A percentile compares a stretch with the other conserved stretches of the same genome.
These are phyloP conservation scores for Melanomma pulvis-pyrius DNA, from an alignment of 495 filamentous ascomycete species.

Conservation along the genomic window DNA sequence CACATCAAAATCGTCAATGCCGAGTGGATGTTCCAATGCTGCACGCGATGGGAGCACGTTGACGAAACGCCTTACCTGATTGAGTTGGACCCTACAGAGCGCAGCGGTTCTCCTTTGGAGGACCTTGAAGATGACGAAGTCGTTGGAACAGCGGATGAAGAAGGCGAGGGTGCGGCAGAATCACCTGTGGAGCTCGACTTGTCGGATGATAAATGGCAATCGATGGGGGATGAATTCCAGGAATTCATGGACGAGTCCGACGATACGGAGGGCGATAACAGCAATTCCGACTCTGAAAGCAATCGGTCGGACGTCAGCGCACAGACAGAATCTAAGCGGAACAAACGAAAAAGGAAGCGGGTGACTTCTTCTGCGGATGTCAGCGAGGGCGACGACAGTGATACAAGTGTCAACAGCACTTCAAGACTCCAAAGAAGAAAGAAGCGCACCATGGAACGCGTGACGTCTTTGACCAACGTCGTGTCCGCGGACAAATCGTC, in stretches of 20 bases:
- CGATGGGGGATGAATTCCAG: constrained; percentile 70
- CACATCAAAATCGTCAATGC: constrained; percentile 86
- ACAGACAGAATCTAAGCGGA: constrained; percentile 7
- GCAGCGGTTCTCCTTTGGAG: constrained; percentile 29
- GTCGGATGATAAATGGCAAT: constrained; percentile 61
- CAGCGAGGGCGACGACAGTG: constrained; percentile 51
- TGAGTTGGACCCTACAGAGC: constrained; percentile 39
- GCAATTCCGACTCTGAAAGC: constrained; percentile 42
- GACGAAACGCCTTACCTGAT: constrained; percentile 74
- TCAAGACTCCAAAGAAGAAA: constrained; percentile 52
- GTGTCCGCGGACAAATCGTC: constrained; percentile 38
- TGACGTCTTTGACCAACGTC: constrained; percentile 49
- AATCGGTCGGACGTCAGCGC: constrained; percentile 29
- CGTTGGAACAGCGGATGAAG: constrained; percentile 30
- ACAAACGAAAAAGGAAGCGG: constrained; percentile 46
- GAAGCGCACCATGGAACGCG: constrained; percentile 45
- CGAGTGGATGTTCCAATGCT: constrained; percentile 82
- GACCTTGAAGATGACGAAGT: constrained; percentile 36
- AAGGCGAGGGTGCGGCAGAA: constrained; percentile 15
- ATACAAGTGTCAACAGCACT: constrained; percentile 55
- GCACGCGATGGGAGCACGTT: constrained; percentile 74
- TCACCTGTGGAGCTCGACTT: constrained; percentile 43
- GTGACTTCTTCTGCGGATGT: constrained; percentile 41
- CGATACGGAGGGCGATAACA: constrained; percentile 41
- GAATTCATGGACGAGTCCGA: constrained; percentile 67